Percentiles rank a stretch among this genome's conserved stretches.
Evolutionary conservation across 164 flowering plant species (phyloP).

Genomic region (Paratinospora sagittata): DNA sequence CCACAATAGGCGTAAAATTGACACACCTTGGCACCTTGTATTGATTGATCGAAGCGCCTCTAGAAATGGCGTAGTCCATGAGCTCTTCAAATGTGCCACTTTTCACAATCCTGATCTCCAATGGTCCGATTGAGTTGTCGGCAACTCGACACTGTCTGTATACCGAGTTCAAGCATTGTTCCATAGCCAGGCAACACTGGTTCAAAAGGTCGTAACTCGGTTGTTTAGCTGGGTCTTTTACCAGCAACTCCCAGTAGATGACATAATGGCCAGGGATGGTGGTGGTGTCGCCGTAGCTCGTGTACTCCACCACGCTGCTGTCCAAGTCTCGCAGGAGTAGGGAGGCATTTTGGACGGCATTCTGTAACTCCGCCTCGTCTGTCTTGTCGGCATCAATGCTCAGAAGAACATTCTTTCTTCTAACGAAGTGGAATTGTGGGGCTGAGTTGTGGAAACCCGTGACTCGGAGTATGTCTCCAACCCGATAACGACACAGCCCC

Average conservation of each 20-base stretch:
- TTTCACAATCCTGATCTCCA: conserved; percentile 65
- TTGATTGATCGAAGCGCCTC: conserved; percentile 81
- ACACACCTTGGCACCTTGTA: conserved; percentile 81
- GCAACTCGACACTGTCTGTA: conserved; percentile 67
- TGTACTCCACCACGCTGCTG: conserved; percentile 64
- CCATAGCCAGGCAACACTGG: conserved; percentile 64
- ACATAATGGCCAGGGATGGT: conserved; percentile 78
- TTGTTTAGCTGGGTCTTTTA: conserved; percentile 25
- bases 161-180: conserved; percentile 66
- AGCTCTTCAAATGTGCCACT: conserved; percentile 74
- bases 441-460: conserved; percentile 61
- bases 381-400: conserved; percentile 81
- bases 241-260: conserved; percentile 59
- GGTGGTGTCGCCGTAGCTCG: conserved; percentile 62
- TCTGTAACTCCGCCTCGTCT: conserved; percentile 68
- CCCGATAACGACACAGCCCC: conserved; percentile 59
- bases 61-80: conserved; percentile 78
- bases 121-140: conserved; percentile 60
- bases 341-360: conserved; percentile 49
- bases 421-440: conserved; percentile 54
- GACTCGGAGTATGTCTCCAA: conserved; percentile 64
- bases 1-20: conserved; percentile 56
- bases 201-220: conserved; percentile 35
- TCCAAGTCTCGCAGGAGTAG: conserved; percentile 27
- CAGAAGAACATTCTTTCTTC: conserved; percentile 61